phyloP scores from a whole-genome alignment of 2,329 filamentous ascomycete species.

The Arachnomyces sp. region DNA sequence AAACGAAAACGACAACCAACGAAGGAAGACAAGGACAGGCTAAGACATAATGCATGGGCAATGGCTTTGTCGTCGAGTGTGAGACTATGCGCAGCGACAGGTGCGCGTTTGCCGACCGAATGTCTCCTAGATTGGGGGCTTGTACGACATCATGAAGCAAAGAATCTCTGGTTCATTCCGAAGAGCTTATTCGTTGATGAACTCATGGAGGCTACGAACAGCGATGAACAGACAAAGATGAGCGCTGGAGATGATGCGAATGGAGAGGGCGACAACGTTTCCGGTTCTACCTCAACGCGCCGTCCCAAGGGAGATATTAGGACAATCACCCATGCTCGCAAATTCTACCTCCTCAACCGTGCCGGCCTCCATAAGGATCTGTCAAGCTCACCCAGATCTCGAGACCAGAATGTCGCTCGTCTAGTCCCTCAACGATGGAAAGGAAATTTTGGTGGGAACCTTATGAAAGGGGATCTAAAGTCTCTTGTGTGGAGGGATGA shows the following conservation, averaged over 20 bases:
- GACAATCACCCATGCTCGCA: not conserved
- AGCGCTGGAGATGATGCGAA: slow-evolving; percentile 2
- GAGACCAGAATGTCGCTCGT: slow-evolving; percentile 13
- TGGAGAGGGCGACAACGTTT: not conserved
- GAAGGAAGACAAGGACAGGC: slow-evolving; percentile 18
- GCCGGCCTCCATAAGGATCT: not conserved
- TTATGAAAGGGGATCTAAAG: slow-evolving; percentile 19
- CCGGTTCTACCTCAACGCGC: not conserved
- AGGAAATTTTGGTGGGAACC: slow-evolving; percentile 20
- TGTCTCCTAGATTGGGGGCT: slow-evolving; percentile 30
- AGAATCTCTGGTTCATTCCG: slow-evolving; percentile 27
- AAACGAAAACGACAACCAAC: slow-evolving; percentile 10
- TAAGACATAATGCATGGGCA: slow-evolving; percentile 35
- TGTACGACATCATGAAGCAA: slow-evolving; percentile 21
- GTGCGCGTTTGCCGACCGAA: slow-evolving; percentile 24
- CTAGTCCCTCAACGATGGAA: slow-evolving; percentile 31
- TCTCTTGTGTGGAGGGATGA: slow-evolving; percentile 40
- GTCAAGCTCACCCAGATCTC: not conserved
- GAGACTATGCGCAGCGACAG: slow-evolving; percentile 27
- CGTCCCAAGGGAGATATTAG: not conserved
- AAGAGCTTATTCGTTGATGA: slow-evolving; percentile 25
- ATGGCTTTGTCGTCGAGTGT: slow-evolving; percentile 29
- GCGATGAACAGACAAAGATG: slow-evolving; percentile 1
- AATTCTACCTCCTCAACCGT: not conserved
- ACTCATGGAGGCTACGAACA: slow-evolving; percentile 9